phyloP scores from a whole-genome alignment of 1,284 basidiomycete species.

The Inonotus hispidus region DNA sequence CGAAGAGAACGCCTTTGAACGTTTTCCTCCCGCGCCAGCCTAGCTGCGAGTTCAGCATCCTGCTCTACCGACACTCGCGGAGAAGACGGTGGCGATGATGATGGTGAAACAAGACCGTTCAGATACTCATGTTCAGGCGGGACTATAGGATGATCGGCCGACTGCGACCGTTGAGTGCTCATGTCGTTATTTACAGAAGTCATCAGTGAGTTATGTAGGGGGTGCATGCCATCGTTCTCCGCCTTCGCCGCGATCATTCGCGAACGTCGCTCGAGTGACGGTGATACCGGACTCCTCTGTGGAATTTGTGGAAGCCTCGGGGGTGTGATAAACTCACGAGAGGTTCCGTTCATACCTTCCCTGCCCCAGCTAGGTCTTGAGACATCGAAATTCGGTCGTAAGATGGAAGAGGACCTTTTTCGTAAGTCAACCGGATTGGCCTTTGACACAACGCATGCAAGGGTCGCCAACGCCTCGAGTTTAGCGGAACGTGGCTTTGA shows the following conservation, averaged over 20 bases:
- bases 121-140: not conserved
- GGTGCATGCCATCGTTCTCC: not conserved
- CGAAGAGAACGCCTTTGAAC: slow-evolving; percentile 9
- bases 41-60: slow-evolving; percentile 17
- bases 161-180: not conserved
- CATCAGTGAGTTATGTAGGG: not conserved
- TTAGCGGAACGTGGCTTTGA: not conserved
- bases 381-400: not conserved
- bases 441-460: slow-evolving; percentile 9
- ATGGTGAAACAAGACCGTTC: not conserved
- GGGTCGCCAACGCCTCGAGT: slow-evolving; percentile 12
- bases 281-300: not conserved
- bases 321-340: not conserved
- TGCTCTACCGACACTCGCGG: slow-evolving; percentile 12
- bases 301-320: not conserved
- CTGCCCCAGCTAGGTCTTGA: not conserved
- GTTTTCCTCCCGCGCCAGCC: slow-evolving; percentile 13
- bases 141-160: not conserved
- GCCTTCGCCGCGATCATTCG: not conserved
- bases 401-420: not conserved
- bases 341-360: not conserved
- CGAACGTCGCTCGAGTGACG: not conserved
- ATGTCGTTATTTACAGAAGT: not conserved
- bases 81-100: not conserved
- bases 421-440: slow-evolving; percentile 12